Evolutionary conservation across 768 basidiomycete species (phyloP), one percentile per base, ranked within the genome.

Genomic region (Xerocomus brunneocitrinus): DNA sequence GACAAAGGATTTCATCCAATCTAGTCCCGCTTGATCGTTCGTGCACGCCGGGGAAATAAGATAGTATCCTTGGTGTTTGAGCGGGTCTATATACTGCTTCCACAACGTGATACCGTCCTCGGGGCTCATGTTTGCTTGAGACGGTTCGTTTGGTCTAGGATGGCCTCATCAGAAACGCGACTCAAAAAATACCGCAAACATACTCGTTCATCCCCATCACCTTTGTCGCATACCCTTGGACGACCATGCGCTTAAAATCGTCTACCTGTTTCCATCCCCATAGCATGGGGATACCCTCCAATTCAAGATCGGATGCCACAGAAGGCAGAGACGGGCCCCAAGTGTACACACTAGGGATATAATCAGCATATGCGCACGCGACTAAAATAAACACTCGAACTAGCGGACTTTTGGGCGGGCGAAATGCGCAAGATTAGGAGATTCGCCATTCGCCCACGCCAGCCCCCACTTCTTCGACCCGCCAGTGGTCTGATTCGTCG

Each of bases 161-260:
- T 10, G 2, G 9, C 36, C 8, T 19, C 10, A 12, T 66, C 49
- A 51, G 27, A 8, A 24, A 19, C 10, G 35, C 8, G 34, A 24
- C 24, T 50, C 51, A 32, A 58, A 44, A 42, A 38, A 39, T 14
- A 22, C 40, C 8, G 24, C n/a, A 2, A 46, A 60, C 82, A 19
- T 61, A 91, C 91, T 92, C 92, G 65, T 95, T 95, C 70, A 81
- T 75, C 47, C 84, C 87, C n/a, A 91, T 61, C 44, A 80, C 80
- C 51, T 70, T 68, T 22, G 73, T 69, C 35, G 84, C 79, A 61
- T 85, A 82, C 36, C 81, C 82, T 14, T 66, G 57, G 45, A 75
- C 69, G 30, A 84, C 78, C 40, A 71, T 53, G 2, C 64, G 64
- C 52, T 73, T 58, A 66, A 87, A 87, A 14, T 78, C 73, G 7